Evolutionary conservation across 2,329 filamentous ascomycete genomes (phyloP).

Genomic region (Trichoderma koningiopsis): DNA sequence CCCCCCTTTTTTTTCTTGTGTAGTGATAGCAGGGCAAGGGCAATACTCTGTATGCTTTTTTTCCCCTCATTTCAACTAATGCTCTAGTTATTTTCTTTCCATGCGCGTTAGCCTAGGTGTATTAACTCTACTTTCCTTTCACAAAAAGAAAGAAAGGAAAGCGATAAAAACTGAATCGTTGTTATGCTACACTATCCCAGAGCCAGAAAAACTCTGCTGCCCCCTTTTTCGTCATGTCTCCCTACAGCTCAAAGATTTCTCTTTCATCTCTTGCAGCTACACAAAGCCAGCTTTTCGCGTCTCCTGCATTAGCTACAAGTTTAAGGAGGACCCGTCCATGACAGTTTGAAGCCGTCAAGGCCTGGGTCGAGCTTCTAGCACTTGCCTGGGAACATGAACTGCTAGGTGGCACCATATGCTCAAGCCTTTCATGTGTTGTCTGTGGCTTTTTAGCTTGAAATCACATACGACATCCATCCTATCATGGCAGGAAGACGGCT

Average conservation of each 20-base stretch:
- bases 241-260: neutral
- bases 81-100: neutral
- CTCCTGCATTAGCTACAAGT: no score
- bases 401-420: neutral
- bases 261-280: neutral
- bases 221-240: neutral
- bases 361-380: neutral
- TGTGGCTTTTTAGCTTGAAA: neutral
- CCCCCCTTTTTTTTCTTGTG: neutral
- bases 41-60: neutral
- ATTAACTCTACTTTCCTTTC: neutral
- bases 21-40: neutral
- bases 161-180: neutral
- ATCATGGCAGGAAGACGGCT: neutral
- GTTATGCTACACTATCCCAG: neutral
- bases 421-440: neutral
- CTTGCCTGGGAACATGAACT: neutral
- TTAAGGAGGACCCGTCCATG: neutral
- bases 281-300: neutral
- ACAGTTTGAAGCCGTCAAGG: neutral
- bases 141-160: no score
- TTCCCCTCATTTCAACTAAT: neutral
- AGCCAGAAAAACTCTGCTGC: neutral
- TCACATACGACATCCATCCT: neutral
- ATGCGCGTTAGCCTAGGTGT: conserved; percentile 11